These are phyloP conservation scores for Allium sativum DNA, from an alignment of 106 monocot genomes.

Conservation along the genomic window DNA sequence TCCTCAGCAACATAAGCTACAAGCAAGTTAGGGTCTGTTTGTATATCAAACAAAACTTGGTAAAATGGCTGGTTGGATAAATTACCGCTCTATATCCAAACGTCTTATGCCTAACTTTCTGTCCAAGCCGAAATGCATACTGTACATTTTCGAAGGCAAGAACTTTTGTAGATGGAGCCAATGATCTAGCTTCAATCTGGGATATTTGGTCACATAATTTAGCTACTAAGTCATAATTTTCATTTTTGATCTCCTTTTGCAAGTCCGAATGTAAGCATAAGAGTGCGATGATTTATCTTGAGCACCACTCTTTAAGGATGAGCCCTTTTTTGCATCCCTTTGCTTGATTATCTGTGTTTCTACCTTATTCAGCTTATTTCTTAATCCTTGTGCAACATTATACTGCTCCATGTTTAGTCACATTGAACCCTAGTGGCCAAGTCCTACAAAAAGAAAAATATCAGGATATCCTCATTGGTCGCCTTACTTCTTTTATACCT, in stretches of 20 bases:
- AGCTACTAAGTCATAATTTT: slow-evolving; percentile 71
- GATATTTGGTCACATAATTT: slow-evolving; percentile 74
- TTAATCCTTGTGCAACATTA: slow-evolving; percentile 70
- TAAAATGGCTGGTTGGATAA: too few relatives aligned
- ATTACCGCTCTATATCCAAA: too few relatives aligned
- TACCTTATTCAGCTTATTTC: slow-evolving; percentile 74
- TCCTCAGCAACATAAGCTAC: slow-evolving; percentile 93
- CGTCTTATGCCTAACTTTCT: slow-evolving; percentile 70
- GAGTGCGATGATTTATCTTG: slow-evolving; percentile 78
- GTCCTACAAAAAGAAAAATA: slow-evolving; percentile 88
- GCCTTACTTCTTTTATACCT: slow-evolving; percentile 61
- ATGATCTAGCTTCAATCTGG: slow-evolving; percentile 65
- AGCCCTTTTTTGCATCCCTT: slow-evolving; percentile 66
- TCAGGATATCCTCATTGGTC: slow-evolving; percentile 76
- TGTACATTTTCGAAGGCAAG: slow-evolving; percentile 66
- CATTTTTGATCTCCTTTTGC: slow-evolving; percentile 73
- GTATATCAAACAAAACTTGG: slow-evolving; percentile 89
- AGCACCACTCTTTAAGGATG: slow-evolving; percentile 78
- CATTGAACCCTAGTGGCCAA: slow-evolving; percentile 82
- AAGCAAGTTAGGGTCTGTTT: slow-evolving; percentile 67
- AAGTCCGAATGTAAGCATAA: slow-evolving; percentile 77
- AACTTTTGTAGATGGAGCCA: slow-evolving; percentile 85
- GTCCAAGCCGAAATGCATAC: slow-evolving; percentile 89
- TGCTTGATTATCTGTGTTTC: slow-evolving; percentile 70
- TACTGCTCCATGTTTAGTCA: slow-evolving; percentile 81